Evolutionary conservation across 1,284 basidiomycete genomes (phyloP).

Genomic region (Leucoagaricus sp.): DNA sequence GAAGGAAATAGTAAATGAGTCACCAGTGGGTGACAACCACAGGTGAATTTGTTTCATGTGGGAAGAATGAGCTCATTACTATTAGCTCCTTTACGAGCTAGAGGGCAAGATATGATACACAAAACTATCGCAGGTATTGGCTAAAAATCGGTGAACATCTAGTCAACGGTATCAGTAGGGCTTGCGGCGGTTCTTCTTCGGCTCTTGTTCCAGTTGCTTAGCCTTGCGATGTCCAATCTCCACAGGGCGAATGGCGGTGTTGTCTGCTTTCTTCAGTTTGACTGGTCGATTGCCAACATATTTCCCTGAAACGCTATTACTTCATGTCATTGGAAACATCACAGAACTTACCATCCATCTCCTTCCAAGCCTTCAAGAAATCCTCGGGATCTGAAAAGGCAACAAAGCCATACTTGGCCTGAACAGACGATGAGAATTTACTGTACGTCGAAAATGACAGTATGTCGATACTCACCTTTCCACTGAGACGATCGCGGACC

Average conservation of each 20-base stretch:
- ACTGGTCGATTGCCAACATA: conserved; percentile 96
- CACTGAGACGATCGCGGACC: conserved; percentile 87
- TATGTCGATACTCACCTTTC: conserved; percentile 61
- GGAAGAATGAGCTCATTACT: too few relatives aligned
- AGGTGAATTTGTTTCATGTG: not conserved
- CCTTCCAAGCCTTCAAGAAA: conserved; percentile 98
- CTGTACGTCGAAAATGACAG: not conserved
- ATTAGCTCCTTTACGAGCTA: too few relatives aligned
- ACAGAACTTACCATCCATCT: conserved; percentile 97
- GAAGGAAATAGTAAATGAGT: too few relatives aligned
- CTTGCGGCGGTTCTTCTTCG: conserved; percentile 81
- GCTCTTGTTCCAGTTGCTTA: conserved; percentile 74
- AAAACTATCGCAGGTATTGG: too few relatives aligned
- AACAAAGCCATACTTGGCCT: conserved; percentile 98
- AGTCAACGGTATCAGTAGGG: conserved; percentile 53
- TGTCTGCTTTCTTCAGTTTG: conserved; percentile 87
- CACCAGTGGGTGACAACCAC: too few relatives aligned
- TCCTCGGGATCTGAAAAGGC: conserved; percentile 99
- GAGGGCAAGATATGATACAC: too few relatives aligned
- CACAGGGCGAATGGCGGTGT: conserved; percentile 82
- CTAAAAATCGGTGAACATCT: not conserved
- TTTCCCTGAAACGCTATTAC: conserved; percentile 84
- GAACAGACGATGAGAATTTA: conserved; percentile 8
- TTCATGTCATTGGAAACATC: too few relatives aligned
- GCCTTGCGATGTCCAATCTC: conserved; percentile 93